Evolutionary conservation across 2,329 filamentous ascomycete genomes (phyloP), one percentile per base, ranked within the genome.

Genomic region (Aspergillus clavatus): DNA sequence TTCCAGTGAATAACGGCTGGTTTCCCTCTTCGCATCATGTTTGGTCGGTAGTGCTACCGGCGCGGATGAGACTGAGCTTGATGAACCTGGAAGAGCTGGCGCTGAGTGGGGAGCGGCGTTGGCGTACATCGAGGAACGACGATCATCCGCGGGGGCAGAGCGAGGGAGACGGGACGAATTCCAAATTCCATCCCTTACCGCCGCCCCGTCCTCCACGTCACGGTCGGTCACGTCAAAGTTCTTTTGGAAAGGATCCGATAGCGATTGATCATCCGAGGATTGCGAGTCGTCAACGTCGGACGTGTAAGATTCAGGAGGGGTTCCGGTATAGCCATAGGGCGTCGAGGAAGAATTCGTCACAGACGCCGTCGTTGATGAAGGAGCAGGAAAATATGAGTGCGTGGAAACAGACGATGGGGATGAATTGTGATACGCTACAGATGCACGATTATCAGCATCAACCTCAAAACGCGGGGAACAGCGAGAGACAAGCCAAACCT

Each of bases 241-340:
- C 35, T 61, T 60, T 43, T 65, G 60, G 55, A 73, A 72, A 0
- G 68, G 69, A 52, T 72, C 64, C n/a, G 48, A 50, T 5, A 45
- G 43, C 18, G 61, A 59, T 29, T 61, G 62, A 26, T 68, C 61
- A 38, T 65, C 62, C 5, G 61, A 65, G 7, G 57, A 61, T 14
- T 50, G 53, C 33, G 58, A 57, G 41, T 63, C 60, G 36, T 61
- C 55, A 26, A 52, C 45, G 42, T 56, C 54, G 27, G 52, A 51
- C 19, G 55, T 53, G n/a, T 54, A 48, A 28, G 59, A 51, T 35
- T 48, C 42, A 12, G 55, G 51, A 4, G 60, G 52, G 41, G 53
- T 52, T 42, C 40, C 43, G 50, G 52, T 42, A 22, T 58, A 46
- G 21, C 42, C 51, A 46, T 56, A 52, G 36, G 54, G 52, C 39